Percentiles rank a stretch among this genome's conserved stretches.
These are phyloP conservation scores for Bruguiera hainesii DNA, from an alignment of 441 rosid genomes.

Conservation along the genomic window DNA sequence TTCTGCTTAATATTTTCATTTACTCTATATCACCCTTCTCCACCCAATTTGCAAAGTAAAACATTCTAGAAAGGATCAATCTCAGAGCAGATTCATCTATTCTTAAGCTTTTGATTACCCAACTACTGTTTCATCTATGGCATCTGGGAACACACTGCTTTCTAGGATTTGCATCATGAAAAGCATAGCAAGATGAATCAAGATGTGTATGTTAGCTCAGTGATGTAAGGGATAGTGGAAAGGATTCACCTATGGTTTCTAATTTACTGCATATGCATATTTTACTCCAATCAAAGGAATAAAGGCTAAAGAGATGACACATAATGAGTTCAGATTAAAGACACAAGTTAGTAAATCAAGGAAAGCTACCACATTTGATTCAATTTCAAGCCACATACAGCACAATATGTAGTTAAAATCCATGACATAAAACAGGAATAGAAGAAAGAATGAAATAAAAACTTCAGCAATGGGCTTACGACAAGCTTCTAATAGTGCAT, in stretches of 20 bases:
- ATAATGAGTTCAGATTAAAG: neutral
- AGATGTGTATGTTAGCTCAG: neutral
- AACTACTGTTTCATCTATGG: neutral
- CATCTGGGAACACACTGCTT: neutral
- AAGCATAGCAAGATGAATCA: neutral
- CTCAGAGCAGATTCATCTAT: neutral
- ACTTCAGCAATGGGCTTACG: slow-evolving; percentile 55
- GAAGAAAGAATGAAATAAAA: slow-evolving; percentile 15
- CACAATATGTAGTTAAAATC: neutral
- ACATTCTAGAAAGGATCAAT: too few relatives aligned
- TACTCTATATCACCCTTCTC: too few relatives aligned
- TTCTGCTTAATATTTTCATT: neutral
- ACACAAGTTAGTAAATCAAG: neutral
- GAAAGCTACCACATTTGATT: neutral
- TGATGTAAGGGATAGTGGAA: neutral
- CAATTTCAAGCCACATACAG: too few relatives aligned
- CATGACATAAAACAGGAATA: slow-evolving; percentile 1
- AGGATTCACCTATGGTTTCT: neutral
- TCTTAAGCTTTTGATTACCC: neutral
- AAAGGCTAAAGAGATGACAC: neutral
- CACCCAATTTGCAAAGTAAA: too few relatives aligned
- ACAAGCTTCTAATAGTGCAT: slow-evolving; percentile 88
- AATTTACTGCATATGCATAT: neutral
- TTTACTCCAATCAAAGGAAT: neutral
- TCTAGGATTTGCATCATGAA: neutral